Percentiles rank a stretch among this genome's conserved stretches.
Conservation (phyloP, 345 rosid species). For the Brassica rapa region DNA sequence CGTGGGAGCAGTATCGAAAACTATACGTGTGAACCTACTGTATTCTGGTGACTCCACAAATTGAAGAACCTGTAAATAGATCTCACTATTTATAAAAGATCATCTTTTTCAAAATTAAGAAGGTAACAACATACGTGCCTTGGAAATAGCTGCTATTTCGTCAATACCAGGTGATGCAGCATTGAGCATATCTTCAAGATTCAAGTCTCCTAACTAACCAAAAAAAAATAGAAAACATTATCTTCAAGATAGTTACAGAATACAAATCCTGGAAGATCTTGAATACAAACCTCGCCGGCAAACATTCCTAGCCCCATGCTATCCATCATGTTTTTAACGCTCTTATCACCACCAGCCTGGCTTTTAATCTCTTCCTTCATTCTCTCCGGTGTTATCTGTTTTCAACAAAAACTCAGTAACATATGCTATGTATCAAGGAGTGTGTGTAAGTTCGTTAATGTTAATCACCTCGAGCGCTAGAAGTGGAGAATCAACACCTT, state of each 20-base stretch:
- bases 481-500: slow-evolving; percentile 72
- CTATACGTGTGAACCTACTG: slow-evolving; percentile 63
- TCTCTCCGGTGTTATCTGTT: slow-evolving; percentile 66
- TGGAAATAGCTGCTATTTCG: slow-evolving; percentile 76
- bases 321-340: slow-evolving; percentile 63
- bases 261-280: not conserved
- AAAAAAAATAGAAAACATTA: slow-evolving; percentile 6
- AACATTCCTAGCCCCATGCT: slow-evolving; percentile 81
- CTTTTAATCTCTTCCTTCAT: slow-evolving; percentile 62
- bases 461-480: slow-evolving; percentile 70
- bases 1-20: slow-evolving; percentile 83
- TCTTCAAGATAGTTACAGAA: not conserved
- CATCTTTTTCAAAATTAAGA: not conserved
- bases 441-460: not conserved
- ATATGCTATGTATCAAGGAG: not conserved
- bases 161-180: slow-evolving; percentile 76
- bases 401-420: slow-evolving; percentile 19
- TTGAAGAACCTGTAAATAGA: slow-evolving; percentile 63
- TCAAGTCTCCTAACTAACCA: slow-evolving; percentile 64
- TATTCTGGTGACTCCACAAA: slow-evolving; percentile 67
- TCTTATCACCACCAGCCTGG: slow-evolving; percentile 44
- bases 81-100: slow-evolving; percentile 2
- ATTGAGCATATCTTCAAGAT: slow-evolving; percentile 70
- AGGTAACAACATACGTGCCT: slow-evolving; percentile 46
- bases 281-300: slow-evolving; percentile 63